Percentiles rank a stretch among this genome's conserved stretches.
These are phyloP conservation scores for Ananas comosus DNA, from an alignment of 176 grass and related monocot species.

Conservation along the genomic window DNA sequence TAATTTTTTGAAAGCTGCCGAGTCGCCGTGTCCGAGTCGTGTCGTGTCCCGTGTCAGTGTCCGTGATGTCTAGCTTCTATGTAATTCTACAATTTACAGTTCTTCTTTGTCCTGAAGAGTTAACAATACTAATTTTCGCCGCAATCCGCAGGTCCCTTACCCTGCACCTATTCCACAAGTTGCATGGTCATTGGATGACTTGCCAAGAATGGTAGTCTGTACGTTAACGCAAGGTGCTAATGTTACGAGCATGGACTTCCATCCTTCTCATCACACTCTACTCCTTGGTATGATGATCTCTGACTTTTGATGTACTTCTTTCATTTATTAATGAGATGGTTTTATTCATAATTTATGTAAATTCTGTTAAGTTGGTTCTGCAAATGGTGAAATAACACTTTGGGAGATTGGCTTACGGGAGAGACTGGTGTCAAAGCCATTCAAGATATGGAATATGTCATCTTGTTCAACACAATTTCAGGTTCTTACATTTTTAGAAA, in stretches of 20 bases:
- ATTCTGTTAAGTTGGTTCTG: slow-evolving; percentile 54
- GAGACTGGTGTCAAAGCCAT: slow-evolving; percentile 62
- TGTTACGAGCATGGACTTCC: slow-evolving; percentile 96
- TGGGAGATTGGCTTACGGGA: slow-evolving; percentile 82
- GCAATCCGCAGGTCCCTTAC: slow-evolving; percentile 62
- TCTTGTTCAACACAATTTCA: slow-evolving; percentile 53
- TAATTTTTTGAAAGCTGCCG: no score
- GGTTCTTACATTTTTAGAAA: slow-evolving; percentile 22
- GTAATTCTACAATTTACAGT: not conserved
- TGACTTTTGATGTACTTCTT: slow-evolving; percentile 1
- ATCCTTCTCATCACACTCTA: slow-evolving; percentile 72
- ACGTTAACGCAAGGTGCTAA: slow-evolving; percentile 65
- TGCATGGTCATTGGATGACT: slow-evolving; percentile 80
- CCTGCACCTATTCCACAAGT: slow-evolving; percentile 54
- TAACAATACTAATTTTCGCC: slow-evolving; percentile 20
- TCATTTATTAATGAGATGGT: not conserved
- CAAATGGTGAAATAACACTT: slow-evolving; percentile 82
- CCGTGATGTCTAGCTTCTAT: not conserved
- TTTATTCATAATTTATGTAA: slow-evolving; percentile 12
- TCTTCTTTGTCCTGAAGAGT: not conserved
- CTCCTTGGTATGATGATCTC: slow-evolving; percentile 56
- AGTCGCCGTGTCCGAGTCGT: no score
- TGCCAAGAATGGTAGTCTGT: slow-evolving; percentile 68
- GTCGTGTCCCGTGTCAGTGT: no score
- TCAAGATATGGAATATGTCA: slow-evolving; percentile 68